Conservation (phyloP, 2,329 filamentous ascomycete species). For the Colletotrichum zoysiae region DNA sequence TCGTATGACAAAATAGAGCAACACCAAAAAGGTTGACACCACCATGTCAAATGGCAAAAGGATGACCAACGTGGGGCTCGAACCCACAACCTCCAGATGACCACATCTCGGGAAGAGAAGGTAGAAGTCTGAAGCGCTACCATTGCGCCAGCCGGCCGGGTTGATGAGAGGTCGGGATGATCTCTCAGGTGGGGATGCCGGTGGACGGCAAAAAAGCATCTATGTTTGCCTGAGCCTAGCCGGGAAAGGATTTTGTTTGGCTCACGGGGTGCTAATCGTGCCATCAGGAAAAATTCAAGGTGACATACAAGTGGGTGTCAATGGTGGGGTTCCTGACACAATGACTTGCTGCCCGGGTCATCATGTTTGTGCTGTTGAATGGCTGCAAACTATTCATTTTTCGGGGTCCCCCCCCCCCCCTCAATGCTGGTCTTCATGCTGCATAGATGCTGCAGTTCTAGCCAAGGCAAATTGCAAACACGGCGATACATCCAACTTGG, state of each 20-base stretch:
- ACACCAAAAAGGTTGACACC: not conserved
- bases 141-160: constrained; percentile 40
- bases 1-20: not conserved
- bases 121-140: constrained; percentile 41
- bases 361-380: not conserved
- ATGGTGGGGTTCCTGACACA: constrained; percentile 4
- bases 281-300: not conserved
- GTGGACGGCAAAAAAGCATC: fast-evolving
- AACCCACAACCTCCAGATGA: constrained; percentile 40
- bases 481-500: constrained; percentile 10
- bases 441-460: not conserved
- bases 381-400: not conserved
- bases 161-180: not conserved
- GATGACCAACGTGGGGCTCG: constrained; percentile 39
- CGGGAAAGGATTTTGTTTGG: not conserved
- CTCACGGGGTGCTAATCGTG: not conserved
- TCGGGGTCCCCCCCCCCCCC: not conserved
- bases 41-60: constrained; percentile 14
- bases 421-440: not conserved
- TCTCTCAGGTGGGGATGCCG: not conserved
- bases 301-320: not conserved
- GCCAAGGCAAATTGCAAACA: not conserved
- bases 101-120: not conserved
- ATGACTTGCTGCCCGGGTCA: constrained; percentile 13
- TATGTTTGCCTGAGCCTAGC: not conserved